Evolutionary conservation across 2,329 filamentous ascomycete species (phyloP).

Genomic region (Raffaelea deltoideospora): DNA sequence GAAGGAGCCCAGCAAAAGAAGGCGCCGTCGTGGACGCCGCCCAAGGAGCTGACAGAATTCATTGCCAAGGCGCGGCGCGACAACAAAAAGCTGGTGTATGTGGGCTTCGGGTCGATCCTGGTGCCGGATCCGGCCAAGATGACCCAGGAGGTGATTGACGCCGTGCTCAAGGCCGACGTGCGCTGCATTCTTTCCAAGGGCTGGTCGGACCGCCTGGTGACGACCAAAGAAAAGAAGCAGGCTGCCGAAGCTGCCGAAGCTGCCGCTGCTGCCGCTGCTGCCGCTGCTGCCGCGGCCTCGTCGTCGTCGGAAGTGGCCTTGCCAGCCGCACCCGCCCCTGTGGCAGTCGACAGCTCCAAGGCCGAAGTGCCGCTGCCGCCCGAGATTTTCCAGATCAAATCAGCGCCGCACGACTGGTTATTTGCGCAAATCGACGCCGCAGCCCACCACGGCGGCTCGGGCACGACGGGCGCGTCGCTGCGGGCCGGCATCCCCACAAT

Average conservation of each 20-base stretch:
- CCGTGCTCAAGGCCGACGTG: conserved; percentile 79
- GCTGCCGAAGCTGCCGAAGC: not conserved
- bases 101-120: conserved; percentile 93
- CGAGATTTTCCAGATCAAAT: conserved; percentile 77
- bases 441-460: conserved; percentile 85
- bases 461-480: conserved; percentile 86
- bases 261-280: not conserved
- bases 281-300: too few species aligned
- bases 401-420: conserved; percentile 91
- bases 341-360: conserved; percentile 24
- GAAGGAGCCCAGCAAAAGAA: too few species aligned
- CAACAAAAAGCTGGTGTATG: conserved; percentile 84
- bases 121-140: conserved; percentile 78
- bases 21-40: conserved; percentile 66
- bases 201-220: conserved; percentile 65
- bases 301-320: too few species aligned
- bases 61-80: conserved; percentile 72
- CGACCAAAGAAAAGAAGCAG: conserved; percentile 10
- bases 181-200: conserved; percentile 91
- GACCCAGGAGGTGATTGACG: conserved; percentile 85
- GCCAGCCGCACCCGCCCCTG: too few species aligned
- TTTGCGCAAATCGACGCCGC: conserved; percentile 89
- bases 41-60: conserved; percentile 61
- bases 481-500: conserved; percentile 87
- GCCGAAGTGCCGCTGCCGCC: conserved; percentile 56